These are phyloP conservation scores for Sugiyamaella smithiae DNA, from an alignment of 805 yeast species.

Conservation along the genomic window DNA sequence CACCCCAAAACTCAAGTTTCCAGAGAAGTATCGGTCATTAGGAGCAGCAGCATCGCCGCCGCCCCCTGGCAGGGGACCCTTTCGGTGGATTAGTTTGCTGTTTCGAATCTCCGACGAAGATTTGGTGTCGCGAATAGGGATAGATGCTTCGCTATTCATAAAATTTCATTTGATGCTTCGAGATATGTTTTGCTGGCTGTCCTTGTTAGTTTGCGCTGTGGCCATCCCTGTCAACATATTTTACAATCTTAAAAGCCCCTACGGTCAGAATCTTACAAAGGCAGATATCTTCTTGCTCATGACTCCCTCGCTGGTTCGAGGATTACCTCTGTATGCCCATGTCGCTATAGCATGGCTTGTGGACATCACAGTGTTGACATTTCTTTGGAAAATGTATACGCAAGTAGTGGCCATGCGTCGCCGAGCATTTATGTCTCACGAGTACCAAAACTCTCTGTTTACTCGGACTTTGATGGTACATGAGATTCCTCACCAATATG, in stretches of 20 bases:
- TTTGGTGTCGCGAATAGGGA: slow-evolving; percentile 31
- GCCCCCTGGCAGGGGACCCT: slow-evolving; percentile 17
- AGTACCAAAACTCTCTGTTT: slow-evolving; percentile 27
- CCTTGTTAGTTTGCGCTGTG: slow-evolving; percentile 33
- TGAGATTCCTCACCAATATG: slow-evolving; percentile 29
- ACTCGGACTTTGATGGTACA: slow-evolving; percentile 34
- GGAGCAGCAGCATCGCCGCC: slow-evolving; percentile 14
- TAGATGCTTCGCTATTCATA: slow-evolving; percentile 37
- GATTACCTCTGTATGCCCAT: slow-evolving; percentile 34
- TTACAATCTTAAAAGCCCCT: slow-evolving; percentile 29
- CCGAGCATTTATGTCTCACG: slow-evolving; percentile 20
- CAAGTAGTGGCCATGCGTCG: slow-evolving; percentile 30
- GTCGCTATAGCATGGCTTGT: slow-evolving; percentile 34
- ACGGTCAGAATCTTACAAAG: slow-evolving; percentile 25
- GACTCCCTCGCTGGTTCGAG: slow-evolving; percentile 36
- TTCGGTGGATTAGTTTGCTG: slow-evolving; percentile 29
- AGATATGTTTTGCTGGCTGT: slow-evolving; percentile 30
- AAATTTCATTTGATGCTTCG: slow-evolving; percentile 34
- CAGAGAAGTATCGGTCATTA: slow-evolving; percentile 9
- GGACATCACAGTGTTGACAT: slow-evolving; percentile 27
- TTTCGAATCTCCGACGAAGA: slow-evolving; percentile 25
- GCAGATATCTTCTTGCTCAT: slow-evolving; percentile 35
- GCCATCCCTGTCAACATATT: slow-evolving; percentile 38
- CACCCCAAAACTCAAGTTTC: slow-evolving; percentile 31
- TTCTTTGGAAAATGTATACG: slow-evolving; percentile 30